phyloP scores from a whole-genome alignment of 257 asterid species.

The Solanum habrochaites region DNA sequence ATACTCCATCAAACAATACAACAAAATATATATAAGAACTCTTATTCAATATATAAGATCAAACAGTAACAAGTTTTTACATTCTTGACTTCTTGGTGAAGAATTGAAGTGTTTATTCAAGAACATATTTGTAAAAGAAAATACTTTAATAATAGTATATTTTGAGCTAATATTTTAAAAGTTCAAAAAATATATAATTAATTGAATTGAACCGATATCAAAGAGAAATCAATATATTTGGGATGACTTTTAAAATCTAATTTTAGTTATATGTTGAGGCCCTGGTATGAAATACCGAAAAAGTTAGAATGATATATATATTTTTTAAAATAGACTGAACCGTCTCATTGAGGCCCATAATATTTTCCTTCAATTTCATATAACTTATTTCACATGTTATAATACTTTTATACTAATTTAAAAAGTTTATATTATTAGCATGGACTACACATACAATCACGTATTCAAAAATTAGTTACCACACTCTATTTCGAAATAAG shows the following conservation, averaged over 20 bases:
- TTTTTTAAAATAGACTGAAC: not conserved
- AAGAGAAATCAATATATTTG: not conserved
- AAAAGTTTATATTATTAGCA: not conserved
- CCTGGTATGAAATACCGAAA: too few relatives aligned
- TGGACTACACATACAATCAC: not conserved
- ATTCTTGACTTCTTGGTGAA: not conserved
- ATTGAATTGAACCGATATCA: not conserved
- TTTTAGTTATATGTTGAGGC: too few relatives aligned
- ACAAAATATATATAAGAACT: not conserved
- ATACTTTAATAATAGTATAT: too few relatives aligned
- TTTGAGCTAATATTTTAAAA: not conserved
- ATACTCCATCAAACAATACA: not conserved
- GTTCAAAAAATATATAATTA: too few relatives aligned
- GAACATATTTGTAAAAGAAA: not conserved
- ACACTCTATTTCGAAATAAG: not conserved
- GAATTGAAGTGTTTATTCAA: not conserved
- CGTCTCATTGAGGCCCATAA: not conserved
- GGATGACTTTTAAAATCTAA: not conserved
- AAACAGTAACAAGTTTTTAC: not conserved
- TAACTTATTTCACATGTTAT: not conserved
- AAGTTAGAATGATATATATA: not conserved
- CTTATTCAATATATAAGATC: not conserved
- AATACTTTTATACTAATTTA: not conserved
- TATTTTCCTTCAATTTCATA: not conserved
- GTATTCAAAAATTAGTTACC: not conserved